Conservation (phyloP, 2,329 filamentous ascomycete genomes). For the Penicillium sp. region DNA sequence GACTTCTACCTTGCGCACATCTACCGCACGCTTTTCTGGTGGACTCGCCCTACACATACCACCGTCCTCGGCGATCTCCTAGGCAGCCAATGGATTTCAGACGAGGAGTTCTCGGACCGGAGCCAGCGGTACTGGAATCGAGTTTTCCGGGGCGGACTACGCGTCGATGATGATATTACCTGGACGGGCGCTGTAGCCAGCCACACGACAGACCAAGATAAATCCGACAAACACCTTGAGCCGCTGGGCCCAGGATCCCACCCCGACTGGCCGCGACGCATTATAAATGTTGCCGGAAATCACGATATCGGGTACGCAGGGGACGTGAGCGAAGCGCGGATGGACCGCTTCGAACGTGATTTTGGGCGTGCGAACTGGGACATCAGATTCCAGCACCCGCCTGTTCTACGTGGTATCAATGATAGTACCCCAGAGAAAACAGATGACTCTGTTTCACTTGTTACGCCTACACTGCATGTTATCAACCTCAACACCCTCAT, state of each 20-base stretch:
- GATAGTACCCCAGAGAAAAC: background rate
- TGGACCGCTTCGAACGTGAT: slow-evolving; percentile 75
- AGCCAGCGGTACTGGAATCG: slow-evolving; percentile 75
- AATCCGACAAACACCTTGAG: slow-evolving; percentile 21
- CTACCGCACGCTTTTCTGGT: slow-evolving; percentile 80
- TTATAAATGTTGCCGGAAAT: slow-evolving; percentile 91
- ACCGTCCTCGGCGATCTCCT: slow-evolving; percentile 87
- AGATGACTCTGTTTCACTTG: background rate
- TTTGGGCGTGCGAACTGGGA: slow-evolving; percentile 94
- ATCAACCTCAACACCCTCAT: slow-evolving; percentile 91
- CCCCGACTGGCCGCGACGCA: slow-evolving; percentile 66
- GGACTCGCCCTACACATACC: slow-evolving; percentile 80
- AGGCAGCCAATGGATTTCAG: slow-evolving; percentile 90
- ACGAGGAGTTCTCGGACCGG: slow-evolving; percentile 76
- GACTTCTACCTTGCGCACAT: slow-evolving; percentile 94
- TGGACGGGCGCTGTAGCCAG: slow-evolving; percentile 27
- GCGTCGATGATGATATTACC: slow-evolving; percentile 54
- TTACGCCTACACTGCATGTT: slow-evolving; percentile 68
- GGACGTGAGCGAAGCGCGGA: slow-evolving; percentile 73
- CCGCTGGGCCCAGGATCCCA: slow-evolving; percentile 36
- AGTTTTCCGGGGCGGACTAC: slow-evolving; percentile 68
- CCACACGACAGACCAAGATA: slow-evolving; percentile 43
- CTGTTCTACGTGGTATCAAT: slow-evolving; percentile 18
- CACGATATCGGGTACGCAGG: slow-evolving; percentile 97
- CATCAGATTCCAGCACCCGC: slow-evolving; percentile 66